phyloP scores from a whole-genome alignment of 2,329 filamentous ascomycete genomes.

The Chaetomiaceae sp. region DNA sequence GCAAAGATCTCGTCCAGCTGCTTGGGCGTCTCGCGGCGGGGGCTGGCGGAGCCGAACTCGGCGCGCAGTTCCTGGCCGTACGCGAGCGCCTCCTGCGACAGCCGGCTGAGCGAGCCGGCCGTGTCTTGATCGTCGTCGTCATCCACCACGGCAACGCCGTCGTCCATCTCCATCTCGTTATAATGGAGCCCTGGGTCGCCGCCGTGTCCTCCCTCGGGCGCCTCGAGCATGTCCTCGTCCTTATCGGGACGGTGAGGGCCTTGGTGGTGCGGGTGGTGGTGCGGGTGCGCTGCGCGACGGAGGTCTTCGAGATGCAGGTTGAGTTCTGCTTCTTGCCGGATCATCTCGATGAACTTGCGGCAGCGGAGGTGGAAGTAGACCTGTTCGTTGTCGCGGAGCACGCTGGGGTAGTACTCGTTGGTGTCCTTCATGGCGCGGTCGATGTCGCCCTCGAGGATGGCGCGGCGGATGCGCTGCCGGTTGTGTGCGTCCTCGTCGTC shows the following conservation, averaged over 20 bases:
- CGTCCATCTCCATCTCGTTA: conserved; percentile 36
- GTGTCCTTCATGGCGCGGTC: conserved; percentile 83
- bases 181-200: conserved; percentile 29
- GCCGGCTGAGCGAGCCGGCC: conserved; percentile 26
- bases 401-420: conserved; percentile 68
- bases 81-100: conserved; percentile 63
- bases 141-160: conserved; percentile 37
- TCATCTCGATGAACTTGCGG: conserved; percentile 93
- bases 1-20: conserved; percentile 81
- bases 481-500: conserved; percentile 84
- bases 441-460: conserved; percentile 87
- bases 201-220: conserved; percentile 43
- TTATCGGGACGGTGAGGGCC: conserved; percentile 28
- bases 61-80: conserved; percentile 75
- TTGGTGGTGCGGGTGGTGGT: not conserved
- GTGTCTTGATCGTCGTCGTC: conserved; percentile 23
- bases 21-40: conserved; percentile 62
- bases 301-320: conserved; percentile 41
- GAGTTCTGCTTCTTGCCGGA: conserved; percentile 65
- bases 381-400: conserved; percentile 72
- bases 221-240: conserved; percentile 51
- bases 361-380: conserved; percentile 86
- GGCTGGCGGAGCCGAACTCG: conserved; percentile 65
- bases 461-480: conserved; percentile 82
- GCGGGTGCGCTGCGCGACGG: conserved; percentile 4